Evolutionary conservation across 306 rosid genomes (phyloP), one percentile per base, ranked within the genome.

Genomic region (Fragaria vesca): DNA sequence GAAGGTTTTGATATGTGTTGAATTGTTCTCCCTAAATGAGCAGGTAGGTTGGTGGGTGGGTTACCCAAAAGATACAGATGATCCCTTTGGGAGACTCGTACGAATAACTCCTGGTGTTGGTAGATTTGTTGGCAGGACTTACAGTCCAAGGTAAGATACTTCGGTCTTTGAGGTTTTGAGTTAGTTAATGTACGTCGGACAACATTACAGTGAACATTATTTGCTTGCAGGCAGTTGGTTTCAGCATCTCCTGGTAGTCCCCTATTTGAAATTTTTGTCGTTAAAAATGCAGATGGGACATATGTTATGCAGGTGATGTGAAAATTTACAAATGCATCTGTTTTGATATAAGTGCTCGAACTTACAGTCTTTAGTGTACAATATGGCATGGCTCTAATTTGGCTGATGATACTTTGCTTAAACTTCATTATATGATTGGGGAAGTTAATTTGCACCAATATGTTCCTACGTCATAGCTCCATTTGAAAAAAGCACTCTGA

Each of bases 31-130:
- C 71, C 62, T 48, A 69, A 45, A 73, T 76, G 54, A 84, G 80
- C 91, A 96, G 99, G 96, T 96, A 55, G 99, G 99, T 67, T 96
- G 99, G 98, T 96, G 98, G 98, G 98, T 93, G 26, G 99, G 99
- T 76, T 93, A 84, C 91, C 88, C 99, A 42, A 88, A 91, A 86
- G 90, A 85, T 72, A 85, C 94, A 42, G 96, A 87, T n/a, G 90
- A 93, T 77, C 99, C 99, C 36, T 93, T 91, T 81, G 99, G 98
- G 65, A 86, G 97, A 83, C 76, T 96, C 63, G 79, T 96, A 73
- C 96, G 80, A n/a, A 78, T 96, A 57, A 91, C 93, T 83, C 99
- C 99, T 38, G 88, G 91, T 28, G 86, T 96, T 89, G 99, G 99
- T 36, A 90, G 89, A 85, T 96, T 93, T 50, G 72, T 96, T 62